Evolutionary conservation across 2,329 filamentous ascomycete genomes (phyloP).

Genomic region (Neofusicoccum cordaticola): DNA sequence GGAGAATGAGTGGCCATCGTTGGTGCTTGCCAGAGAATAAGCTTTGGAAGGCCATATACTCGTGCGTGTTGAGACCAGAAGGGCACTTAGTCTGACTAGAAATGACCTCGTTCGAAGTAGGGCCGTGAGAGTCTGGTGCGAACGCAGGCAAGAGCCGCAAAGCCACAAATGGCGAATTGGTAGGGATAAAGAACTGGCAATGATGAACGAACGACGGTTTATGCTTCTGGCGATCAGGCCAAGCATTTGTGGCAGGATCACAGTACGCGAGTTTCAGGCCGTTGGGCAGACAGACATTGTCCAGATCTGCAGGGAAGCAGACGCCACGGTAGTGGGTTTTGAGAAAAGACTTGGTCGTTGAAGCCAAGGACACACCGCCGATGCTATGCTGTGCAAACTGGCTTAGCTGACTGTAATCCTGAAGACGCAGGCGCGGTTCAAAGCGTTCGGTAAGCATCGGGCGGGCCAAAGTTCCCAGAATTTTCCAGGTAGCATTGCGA

Average conservation of each 20-base stretch:
- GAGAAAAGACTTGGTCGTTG: slow-evolving; percentile 46
- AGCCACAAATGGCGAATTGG: slow-evolving; percentile 35
- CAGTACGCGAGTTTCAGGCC: slow-evolving; percentile 50
- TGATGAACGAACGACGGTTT: slow-evolving; percentile 47
- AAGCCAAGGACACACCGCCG: slow-evolving; percentile 41
- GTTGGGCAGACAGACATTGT: slow-evolving; percentile 46
- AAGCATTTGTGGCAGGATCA: slow-evolving; percentile 40
- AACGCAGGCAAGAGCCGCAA: slow-evolving; percentile 28
- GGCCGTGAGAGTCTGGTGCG: slow-evolving; percentile 33
- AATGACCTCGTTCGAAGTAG: slow-evolving; percentile 55
- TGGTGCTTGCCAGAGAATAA: slow-evolving; percentile 46
- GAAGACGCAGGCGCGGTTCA: slow-evolving; percentile 29
- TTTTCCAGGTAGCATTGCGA: slow-evolving; percentile 52
- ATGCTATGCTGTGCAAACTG: slow-evolving; percentile 20
- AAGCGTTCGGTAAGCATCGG: slow-evolving; percentile 12
- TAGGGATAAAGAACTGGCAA: slow-evolving; percentile 41
- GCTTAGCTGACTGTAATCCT: slow-evolving; percentile 33
- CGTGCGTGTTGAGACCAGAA: slow-evolving; percentile 45
- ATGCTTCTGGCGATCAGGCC: slow-evolving; percentile 33
- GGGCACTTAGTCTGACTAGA: slow-evolving; percentile 53
- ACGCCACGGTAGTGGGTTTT: slow-evolving; percentile 49
- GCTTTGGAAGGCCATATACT: slow-evolving; percentile 53
- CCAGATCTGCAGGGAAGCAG: slow-evolving; percentile 41
- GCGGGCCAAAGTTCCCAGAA: slow-evolving; percentile 40
- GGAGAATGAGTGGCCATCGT: slow-evolving; percentile 49